Conservation (phyloP, 306 rosid genomes). For the Spatholobus suberectus region DNA sequence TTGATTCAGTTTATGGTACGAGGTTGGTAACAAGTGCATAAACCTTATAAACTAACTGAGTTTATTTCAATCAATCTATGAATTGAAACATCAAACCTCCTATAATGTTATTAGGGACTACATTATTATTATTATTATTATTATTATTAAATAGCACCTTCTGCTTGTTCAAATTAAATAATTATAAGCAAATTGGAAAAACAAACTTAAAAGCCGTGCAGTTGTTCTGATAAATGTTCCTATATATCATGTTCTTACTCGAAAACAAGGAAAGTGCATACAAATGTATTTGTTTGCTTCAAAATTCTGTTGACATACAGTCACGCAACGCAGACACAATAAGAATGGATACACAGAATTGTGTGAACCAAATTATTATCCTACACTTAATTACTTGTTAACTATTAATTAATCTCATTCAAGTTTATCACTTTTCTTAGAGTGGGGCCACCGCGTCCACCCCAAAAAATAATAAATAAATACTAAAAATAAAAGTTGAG, state of each 20-base stretch:
- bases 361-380: background rate
- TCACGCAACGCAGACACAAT: background rate
- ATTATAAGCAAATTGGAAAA: background rate
- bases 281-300: background rate
- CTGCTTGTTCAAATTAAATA: too few species aligned
- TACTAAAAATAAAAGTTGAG: background rate
- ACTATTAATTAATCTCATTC: conserved; percentile 3
- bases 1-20: conserved; percentile 19
- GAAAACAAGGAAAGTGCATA: background rate
- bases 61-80: background rate
- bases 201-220: background rate
- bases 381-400: background rate
- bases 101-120: background rate
- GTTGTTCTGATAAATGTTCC: background rate
- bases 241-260: background rate
- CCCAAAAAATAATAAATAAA: background rate
- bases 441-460: background rate
- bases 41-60: background rate
- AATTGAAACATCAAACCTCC: background rate
- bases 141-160: background rate
- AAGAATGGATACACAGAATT: background rate
- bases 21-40: conserved; percentile 31
- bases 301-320: background rate
- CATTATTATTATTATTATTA: background rate
- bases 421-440: background rate